Evolutionary conservation across 2,329 filamentous ascomycete genomes (phyloP), one percentile per base, ranked within the genome.

Genomic region (Septoria petroselini): DNA sequence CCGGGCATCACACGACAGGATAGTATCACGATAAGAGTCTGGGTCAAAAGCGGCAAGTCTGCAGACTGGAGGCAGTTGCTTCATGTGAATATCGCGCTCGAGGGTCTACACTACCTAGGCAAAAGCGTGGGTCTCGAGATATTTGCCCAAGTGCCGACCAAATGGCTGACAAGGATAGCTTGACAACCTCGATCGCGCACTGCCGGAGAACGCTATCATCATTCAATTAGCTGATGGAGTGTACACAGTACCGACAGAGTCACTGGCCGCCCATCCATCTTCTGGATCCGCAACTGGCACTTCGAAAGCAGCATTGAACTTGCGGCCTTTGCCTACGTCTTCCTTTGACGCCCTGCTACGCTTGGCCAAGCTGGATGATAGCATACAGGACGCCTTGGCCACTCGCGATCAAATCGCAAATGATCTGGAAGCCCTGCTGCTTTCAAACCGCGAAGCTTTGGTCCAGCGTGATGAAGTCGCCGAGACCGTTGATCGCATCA

Each of bases 301-400:
- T 9, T 46, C 17, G 9, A 47, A 27, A 18, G 30, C 47, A 2
- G 14, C 38, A 21, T 17, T 29, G 6, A 33, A 27, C 1, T 37
- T 43, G 27, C 77, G 4, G 68, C 76, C 1, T 59, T 72, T 79
- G n/a, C 65, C 79, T 0, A 90, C 86, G 0, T 90, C 89, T 0
- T 90, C 90, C 0, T 96, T 95, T 67, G 90, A 89, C 63, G 82
- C 87, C 1, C 75, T 97, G 15, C 91, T 96, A 84, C 85, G 87
- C 53, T 76, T 97, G 8, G 85, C 88, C 4, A 95, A 91, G 50
- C 76, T 97, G 12, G 89, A 95, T 55, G 88, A 86, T 65, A 95
- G 90, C 47, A 88, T 96, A 18, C 89, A 94, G 65, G 91, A 97
- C 68, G 90, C 90, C 1, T 72, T 95, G 7, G 80, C 83, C 1